phyloP scores from a whole-genome alignment of 441 rosid genomes.

The Jatropha podagrica region DNA sequence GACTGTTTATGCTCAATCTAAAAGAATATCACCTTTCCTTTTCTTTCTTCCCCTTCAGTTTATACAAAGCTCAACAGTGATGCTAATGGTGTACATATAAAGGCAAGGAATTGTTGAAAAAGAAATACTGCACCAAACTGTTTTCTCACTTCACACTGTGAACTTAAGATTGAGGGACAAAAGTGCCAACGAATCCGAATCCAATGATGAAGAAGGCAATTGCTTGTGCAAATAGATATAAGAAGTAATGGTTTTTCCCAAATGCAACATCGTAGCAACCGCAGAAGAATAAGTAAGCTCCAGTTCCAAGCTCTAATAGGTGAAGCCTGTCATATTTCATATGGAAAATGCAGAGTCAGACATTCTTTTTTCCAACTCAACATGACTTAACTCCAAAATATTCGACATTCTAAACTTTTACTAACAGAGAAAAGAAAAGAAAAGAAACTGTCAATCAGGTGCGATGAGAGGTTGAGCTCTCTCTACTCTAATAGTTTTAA shows the following conservation, averaged over 20 bases:
- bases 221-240: slow-evolving; percentile 64
- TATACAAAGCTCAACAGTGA: slow-evolving; percentile 20
- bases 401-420: too few species aligned
- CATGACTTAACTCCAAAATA: too few species aligned
- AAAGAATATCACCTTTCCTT: slow-evolving; percentile 27
- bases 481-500: too few species aligned
- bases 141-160: background rate
- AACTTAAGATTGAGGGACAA: slow-evolving; percentile 43
- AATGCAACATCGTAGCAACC: slow-evolving; percentile 70
- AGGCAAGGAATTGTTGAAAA: slow-evolving; percentile 12
- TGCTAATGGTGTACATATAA: background rate
- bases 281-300: slow-evolving; percentile 66
- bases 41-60: slow-evolving; percentile 4
- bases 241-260: slow-evolving; percentile 66
- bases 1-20: slow-evolving; percentile 31
- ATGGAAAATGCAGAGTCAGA: background rate
- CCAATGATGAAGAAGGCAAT: slow-evolving; percentile 77
- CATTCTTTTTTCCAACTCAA: too few species aligned
- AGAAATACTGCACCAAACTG: slow-evolving; percentile 6
- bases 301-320: slow-evolving; percentile 63
- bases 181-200: slow-evolving; percentile 76
- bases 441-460: too few species aligned
- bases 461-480: too few species aligned
- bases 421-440: too few species aligned
- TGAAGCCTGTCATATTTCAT: slow-evolving; percentile 46